Conservation (phyloP, 805 yeast species). For the Jamesozyma piceae region DNA sequence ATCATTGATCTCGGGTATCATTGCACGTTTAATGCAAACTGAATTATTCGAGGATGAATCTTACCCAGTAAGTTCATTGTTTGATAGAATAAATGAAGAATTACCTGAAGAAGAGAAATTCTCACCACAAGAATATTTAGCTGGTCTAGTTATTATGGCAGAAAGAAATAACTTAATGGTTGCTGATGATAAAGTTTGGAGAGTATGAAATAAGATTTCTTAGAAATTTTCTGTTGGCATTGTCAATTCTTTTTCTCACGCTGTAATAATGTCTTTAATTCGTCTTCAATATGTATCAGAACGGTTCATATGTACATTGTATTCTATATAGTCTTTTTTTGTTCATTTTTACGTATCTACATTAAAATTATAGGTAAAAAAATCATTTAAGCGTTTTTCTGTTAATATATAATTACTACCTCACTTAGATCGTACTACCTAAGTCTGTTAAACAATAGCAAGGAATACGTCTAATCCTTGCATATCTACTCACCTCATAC, state of each 20-base stretch:
- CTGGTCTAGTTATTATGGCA: constrained; percentile 37
- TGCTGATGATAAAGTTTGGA: constrained; percentile 42
- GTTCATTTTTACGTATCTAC: too few species aligned
- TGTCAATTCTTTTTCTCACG: too few species aligned
- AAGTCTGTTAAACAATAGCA: too few species aligned
- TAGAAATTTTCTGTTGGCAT: too few species aligned
- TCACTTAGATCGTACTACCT: too few species aligned
- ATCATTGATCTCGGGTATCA: constrained; percentile 36
- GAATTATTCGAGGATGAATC: constrained; percentile 38
- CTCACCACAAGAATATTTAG: constrained; percentile 35
- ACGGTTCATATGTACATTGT: too few species aligned
- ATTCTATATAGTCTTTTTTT: background rate
- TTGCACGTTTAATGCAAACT: constrained; percentile 40
- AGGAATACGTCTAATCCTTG: too few species aligned
- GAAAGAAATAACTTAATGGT: constrained; percentile 40
- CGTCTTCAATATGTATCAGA: background rate
- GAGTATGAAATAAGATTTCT: constrained; percentile 27
- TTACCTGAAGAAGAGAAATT: constrained; percentile 42
- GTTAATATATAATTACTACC: too few species aligned
- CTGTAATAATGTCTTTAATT: too few species aligned
- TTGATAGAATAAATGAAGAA: constrained; percentile 36
- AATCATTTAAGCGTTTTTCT: too few species aligned
- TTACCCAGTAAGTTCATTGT: constrained; percentile 32
- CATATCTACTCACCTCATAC: too few species aligned
- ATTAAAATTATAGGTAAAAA: too few species aligned